Evolutionary conservation across 805 yeast species (phyloP).

Genomic region (Suhomyces vadensis): DNA sequence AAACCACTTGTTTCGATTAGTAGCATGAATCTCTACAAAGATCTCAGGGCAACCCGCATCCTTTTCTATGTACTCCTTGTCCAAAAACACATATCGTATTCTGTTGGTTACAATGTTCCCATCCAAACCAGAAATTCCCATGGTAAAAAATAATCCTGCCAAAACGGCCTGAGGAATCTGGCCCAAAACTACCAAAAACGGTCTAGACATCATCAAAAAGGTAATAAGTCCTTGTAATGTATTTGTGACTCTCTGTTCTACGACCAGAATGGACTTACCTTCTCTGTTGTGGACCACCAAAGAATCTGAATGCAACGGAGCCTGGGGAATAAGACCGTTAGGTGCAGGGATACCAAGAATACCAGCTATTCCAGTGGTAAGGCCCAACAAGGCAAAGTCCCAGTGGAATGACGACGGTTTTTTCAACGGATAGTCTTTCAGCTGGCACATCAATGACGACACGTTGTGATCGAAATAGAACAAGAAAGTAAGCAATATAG

Average conservation of each 20-base stretch:
- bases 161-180: slow-evolving; percentile 89
- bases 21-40: slow-evolving; percentile 30
- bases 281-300: slow-evolving; percentile 55
- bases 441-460: slow-evolving; percentile 90
- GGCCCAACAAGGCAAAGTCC: slow-evolving; percentile 82
- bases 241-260: slow-evolving; percentile 88
- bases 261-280: slow-evolving; percentile 54
- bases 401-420: slow-evolving; percentile 93
- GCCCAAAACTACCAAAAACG: slow-evolving; percentile 77
- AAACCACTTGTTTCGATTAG: slow-evolving; percentile 47
- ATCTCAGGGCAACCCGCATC: slow-evolving; percentile 40
- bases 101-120: slow-evolving; percentile 64
- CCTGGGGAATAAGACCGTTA: slow-evolving; percentile 95
- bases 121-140: slow-evolving; percentile 83
- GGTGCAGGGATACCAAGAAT: slow-evolving; percentile 92
- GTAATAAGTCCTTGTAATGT: slow-evolving; percentile 82
- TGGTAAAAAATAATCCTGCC: slow-evolving; percentile 88
- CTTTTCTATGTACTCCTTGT: slow-evolving; percentile 40
- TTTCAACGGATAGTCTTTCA: slow-evolving; percentile 70
- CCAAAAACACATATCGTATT: slow-evolving; percentile 63
- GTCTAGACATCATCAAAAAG: slow-evolving; percentile 86
- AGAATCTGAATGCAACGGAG: slow-evolving; percentile 87
- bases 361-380: slow-evolving; percentile 86
- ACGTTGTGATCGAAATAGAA: slow-evolving; percentile 96
- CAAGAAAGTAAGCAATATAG: slow-evolving; percentile 74